Evolutionary conservation across 257 asterid genomes (phyloP).

Genomic region (Anisodus tanguticus): DNA sequence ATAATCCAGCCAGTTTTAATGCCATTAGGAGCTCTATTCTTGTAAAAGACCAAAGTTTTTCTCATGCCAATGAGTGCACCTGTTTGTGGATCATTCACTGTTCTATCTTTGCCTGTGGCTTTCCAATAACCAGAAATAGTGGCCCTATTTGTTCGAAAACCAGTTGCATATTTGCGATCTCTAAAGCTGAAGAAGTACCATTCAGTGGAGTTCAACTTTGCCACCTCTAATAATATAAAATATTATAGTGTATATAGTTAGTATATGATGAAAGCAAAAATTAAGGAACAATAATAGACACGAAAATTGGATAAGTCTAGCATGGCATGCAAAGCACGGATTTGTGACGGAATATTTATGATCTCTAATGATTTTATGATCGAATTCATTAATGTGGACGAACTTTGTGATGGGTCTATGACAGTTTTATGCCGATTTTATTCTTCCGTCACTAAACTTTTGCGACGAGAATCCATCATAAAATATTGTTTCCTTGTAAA

Average conservation of each 20-base stretch:
- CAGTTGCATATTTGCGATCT: constrained; percentile 79
- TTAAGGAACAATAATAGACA: not conserved
- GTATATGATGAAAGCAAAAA: too few relatives aligned
- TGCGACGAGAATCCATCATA: too few relatives aligned
- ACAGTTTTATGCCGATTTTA: too few relatives aligned
- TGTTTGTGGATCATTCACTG: constrained; percentile 52
- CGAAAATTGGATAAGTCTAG: not conserved
- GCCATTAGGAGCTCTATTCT: constrained; percentile 85
- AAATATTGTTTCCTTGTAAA: too few relatives aligned
- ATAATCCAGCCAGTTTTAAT: constrained; percentile 88
- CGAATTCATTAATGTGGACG: not conserved
- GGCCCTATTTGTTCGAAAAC: constrained; percentile 74
- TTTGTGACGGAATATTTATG: not conserved
- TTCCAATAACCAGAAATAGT: constrained; percentile 87
- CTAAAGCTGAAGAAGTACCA: constrained; percentile 95
- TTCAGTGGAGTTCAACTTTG: constrained; percentile 75
- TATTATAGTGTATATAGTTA: not conserved
- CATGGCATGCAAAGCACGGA: not conserved
- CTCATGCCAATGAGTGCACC: constrained; percentile 74
- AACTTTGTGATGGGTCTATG: too few relatives aligned
- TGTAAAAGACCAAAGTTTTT: constrained; percentile 87
- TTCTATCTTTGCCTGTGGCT: constrained; percentile 88
- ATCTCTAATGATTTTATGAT: not conserved
- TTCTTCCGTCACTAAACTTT: too few relatives aligned
- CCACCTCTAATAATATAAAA: constrained; percentile 50